Base-by-base conservation (phyloP, 306 rosid genomes). In the Prunus mira region DNA sequence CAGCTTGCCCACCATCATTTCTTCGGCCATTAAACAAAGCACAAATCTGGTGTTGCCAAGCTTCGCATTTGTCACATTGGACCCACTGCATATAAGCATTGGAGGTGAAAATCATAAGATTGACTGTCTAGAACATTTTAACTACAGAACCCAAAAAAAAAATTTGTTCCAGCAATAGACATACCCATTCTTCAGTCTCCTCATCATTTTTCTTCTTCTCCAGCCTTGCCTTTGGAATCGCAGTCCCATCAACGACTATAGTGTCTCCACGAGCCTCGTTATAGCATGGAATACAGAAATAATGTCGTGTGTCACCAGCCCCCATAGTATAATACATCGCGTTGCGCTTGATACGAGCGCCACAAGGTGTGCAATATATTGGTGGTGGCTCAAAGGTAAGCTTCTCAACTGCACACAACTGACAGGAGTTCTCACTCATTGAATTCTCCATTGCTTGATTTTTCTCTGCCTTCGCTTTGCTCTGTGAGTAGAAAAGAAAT, bases 381-480 rank as follows among this genome's bases (percentile, higher is more conserved):
- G 98, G 99, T 6, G 98, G 97, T 0, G 99, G 99, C 81, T 92
- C 98, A 89, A 96, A 96, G 6, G 98, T 87, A 66, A 92, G 98
- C 87, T 89, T 96, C 88, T 96, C 99, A 58, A 92, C 98, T 54
- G 99, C 99, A 79, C 99, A 96, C 85, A 96, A 80, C 78, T 96
- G 99, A 81, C 98, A 96, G 70, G 98, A 96, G 78, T 96, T 96
- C 88, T 96, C 99, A 82, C 98, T 92, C 97, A 92, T 95, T n/a
- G 89, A 46, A 71, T 90, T 88, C 85, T 90, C 99, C 97, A 90
- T 88, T 71, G 99, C 99, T 87, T 92, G 97, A 81, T 95, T 92
- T 83, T 90, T 95, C 84, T 95, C 98, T 73, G 87, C 98, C 88
- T 95, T 95, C 60, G 98, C 87, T 84, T 95, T 95, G 85, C 98